Percentiles rank a stretch among this genome's conserved stretches.
Evolutionary conservation across 2,329 filamentous ascomycete species (phyloP).

Genomic region (Botrytis fabae): DNA sequence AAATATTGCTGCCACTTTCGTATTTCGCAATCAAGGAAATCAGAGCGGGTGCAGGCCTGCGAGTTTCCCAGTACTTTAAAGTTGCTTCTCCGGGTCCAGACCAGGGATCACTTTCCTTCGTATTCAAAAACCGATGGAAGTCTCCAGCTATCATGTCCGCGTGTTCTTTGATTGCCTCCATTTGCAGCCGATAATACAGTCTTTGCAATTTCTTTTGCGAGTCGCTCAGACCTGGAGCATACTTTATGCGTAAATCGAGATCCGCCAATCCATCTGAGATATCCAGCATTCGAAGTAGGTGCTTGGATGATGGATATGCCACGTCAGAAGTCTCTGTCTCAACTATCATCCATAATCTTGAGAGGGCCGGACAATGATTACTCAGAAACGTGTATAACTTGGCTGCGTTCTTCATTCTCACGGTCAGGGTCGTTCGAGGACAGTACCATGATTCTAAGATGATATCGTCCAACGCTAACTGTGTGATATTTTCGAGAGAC

Average conservation of each 20-base stretch:
- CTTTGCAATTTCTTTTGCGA: not conserved
- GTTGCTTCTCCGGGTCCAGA: not conserved
- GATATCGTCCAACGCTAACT: not conserved
- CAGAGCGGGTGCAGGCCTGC: not conserved
- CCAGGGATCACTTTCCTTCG: not conserved
- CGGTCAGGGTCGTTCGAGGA: accelerated
- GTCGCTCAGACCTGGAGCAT: not conserved
- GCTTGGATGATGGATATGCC: accelerated
- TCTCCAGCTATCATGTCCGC: not conserved
- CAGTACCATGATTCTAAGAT: not conserved
- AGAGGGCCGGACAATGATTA: not conserved
- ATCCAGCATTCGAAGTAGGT: not conserved
- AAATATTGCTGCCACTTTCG: accelerated
- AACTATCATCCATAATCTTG: not conserved
- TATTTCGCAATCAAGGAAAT: not conserved
- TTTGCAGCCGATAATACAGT: not conserved
- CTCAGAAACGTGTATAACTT: not conserved
- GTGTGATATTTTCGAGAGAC: not conserved
- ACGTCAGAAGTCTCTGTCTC: accelerated
- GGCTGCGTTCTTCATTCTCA: not conserved
- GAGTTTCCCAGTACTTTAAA: not conserved
- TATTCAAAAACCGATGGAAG: not conserved
- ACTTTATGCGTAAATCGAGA: not conserved
- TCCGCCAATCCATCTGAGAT: not conserved
- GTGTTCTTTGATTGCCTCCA: not conserved